Evolutionary conservation across 768 basidiomycete genomes (phyloP).

Genomic region (Mycena amicta): DNA sequence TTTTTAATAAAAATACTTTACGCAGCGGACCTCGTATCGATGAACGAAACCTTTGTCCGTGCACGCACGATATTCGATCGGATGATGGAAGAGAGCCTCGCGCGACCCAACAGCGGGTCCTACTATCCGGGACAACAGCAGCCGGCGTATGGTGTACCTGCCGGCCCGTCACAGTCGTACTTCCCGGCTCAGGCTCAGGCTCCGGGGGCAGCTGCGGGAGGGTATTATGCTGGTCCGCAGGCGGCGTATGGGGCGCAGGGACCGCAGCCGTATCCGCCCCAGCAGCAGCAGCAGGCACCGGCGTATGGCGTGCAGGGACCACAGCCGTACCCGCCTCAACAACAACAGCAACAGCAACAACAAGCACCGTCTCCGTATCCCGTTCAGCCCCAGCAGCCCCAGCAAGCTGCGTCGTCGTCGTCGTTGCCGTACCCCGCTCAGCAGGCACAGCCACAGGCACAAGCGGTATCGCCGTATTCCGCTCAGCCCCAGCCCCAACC

Average conservation of each 20-base stretch:
- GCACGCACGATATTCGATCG: constrained; percentile 89
- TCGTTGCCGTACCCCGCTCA: constrained; percentile 14
- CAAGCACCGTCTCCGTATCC: constrained; percentile 13
- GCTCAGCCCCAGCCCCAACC: constrained; percentile 4
- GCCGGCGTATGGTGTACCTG: constrained; percentile 5
- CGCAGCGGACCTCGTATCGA: constrained; percentile 91
- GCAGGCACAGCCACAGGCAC: constrained; percentile 2
- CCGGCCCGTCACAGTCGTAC: too few species aligned
- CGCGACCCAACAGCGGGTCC: constrained; percentile 70
- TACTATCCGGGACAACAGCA: constrained; percentile 35
- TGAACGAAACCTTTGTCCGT: constrained; percentile 92
- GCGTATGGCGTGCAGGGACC: constrained; percentile 29
- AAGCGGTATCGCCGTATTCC: constrained; percentile 13
- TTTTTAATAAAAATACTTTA: too few species aligned
- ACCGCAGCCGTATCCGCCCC: too few species aligned
- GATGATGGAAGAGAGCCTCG: constrained; percentile 91
- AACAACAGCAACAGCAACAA: constrained; percentile 26
- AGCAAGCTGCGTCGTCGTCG: too few species aligned
- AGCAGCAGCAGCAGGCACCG: too few species aligned
- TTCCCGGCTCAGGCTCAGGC: constrained; percentile 1
- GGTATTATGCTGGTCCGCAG: constrained; percentile 25
- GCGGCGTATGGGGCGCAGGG: too few species aligned
- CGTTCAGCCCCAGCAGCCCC: constrained; percentile 14
- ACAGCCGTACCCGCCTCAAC: constrained; percentile 42
- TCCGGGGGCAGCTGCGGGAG: too few species aligned